These are phyloP conservation scores for Agaricus bisporus DNA, from an alignment of 768 basidiomycete species.

Conservation along the genomic window DNA sequence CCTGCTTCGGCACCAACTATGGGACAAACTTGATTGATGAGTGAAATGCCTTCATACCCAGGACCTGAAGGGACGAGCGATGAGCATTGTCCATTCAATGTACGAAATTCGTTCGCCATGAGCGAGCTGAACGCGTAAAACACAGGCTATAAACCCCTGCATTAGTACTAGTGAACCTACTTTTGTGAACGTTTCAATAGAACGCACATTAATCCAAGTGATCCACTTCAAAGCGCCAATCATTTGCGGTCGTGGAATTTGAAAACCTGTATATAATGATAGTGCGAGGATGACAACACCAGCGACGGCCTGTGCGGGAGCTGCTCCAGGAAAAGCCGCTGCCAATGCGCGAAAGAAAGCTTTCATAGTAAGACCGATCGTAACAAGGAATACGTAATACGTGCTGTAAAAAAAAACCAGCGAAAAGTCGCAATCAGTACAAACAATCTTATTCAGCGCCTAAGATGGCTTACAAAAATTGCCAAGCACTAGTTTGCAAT, in stretches of 20 bases:
- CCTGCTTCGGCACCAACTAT: slow-evolving; percentile 62
- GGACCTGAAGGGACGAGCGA: slow-evolving; percentile 56
- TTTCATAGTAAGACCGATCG: slow-evolving; percentile 61
- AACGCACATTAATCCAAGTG: slow-evolving; percentile 51
- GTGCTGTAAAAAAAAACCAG: slow-evolving; percentile 30
- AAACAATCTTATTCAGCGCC: not conserved
- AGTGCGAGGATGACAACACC: slow-evolving; percentile 31
- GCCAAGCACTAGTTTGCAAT: slow-evolving; percentile 45
- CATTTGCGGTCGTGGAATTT: slow-evolving; percentile 55
- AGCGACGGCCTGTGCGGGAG: slow-evolving; percentile 57
- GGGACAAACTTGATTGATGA: slow-evolving; percentile 73
- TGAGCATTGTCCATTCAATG: slow-evolving; percentile 54
- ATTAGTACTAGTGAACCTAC: not conserved
- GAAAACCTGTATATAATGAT: slow-evolving; percentile 27
- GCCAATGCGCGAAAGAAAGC: slow-evolving; percentile 69
- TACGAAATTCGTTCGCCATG: slow-evolving; percentile 79
- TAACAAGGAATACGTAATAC: slow-evolving; percentile 52
- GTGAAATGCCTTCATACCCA: slow-evolving; percentile 48
- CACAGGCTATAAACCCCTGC: slow-evolving; percentile 38
- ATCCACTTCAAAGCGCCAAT: slow-evolving; percentile 69
- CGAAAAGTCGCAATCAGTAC: not conserved
- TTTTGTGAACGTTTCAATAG: not conserved
- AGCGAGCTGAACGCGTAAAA: slow-evolving; percentile 71
- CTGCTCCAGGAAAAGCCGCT: slow-evolving; percentile 50
- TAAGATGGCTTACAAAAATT: slow-evolving; percentile 55